These are phyloP conservation scores for Mortierella sp. DNA, from an alignment of 371 early-diverging fungal species.

Conservation along the genomic window DNA sequence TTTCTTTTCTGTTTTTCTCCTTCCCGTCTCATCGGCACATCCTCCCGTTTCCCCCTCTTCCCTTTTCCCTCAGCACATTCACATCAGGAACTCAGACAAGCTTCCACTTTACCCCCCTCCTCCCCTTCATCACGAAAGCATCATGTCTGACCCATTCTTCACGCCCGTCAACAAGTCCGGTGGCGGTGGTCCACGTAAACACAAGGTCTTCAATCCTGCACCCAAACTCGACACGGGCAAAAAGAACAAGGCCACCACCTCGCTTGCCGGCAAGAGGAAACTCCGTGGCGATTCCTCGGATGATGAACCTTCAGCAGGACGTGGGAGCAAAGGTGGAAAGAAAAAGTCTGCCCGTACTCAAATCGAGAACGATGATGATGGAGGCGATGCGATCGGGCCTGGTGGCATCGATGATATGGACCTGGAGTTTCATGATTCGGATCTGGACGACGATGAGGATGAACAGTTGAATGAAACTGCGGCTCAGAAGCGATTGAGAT, in stretches of 20 bases:
- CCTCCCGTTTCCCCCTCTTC: no score
- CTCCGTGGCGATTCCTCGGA: slow-evolving; percentile 42
- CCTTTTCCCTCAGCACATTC: no score
- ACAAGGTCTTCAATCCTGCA: slow-evolving; percentile 32
- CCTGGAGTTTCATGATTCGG: slow-evolving; percentile 49
- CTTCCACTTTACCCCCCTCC: background rate
- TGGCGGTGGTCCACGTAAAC: slow-evolving; percentile 23
- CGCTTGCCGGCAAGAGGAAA: slow-evolving; percentile 47
- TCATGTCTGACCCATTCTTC: slow-evolving; percentile 52
- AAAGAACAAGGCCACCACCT: slow-evolving; percentile 36
- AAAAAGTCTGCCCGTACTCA: slow-evolving; percentile 7
- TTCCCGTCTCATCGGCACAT: background rate
- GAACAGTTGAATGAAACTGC: slow-evolving; percentile 81
- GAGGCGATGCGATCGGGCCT: slow-evolving; percentile 63
- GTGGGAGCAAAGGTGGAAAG: background rate
- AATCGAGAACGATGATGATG: slow-evolving; percentile 58
- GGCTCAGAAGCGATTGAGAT: slow-evolving; percentile 90
- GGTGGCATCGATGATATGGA: slow-evolving; percentile 65
- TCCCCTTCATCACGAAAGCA: background rate
- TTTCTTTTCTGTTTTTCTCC: background rate
- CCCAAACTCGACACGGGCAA: slow-evolving; percentile 41
- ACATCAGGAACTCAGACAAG: no score
- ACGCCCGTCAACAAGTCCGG: slow-evolving; percentile 41
- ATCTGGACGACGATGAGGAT: slow-evolving; percentile 67
- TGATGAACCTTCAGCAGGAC: slow-evolving; percentile 16